Conservation (phyloP, 495 filamentous ascomycete genomes). For the Xylaria nigripes region DNA sequence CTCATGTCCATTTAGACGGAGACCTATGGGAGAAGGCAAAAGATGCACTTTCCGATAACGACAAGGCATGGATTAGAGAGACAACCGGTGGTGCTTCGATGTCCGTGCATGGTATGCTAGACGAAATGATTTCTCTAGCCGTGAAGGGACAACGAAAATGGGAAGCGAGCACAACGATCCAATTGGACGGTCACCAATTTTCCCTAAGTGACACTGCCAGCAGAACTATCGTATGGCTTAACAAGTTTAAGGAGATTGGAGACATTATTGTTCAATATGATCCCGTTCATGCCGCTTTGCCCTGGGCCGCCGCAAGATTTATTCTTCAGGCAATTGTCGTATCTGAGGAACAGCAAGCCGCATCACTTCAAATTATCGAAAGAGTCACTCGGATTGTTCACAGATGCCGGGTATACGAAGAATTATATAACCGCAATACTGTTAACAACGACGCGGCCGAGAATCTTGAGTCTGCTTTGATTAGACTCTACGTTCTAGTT, state of each 20-base stretch:
- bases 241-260: constrained; percentile 35
- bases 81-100: neutral
- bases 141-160: neutral
- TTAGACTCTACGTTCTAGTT: neutral
- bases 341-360: constrained; percentile 8
- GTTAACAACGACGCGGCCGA: neutral
- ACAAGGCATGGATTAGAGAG: neutral
- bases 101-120: neutral
- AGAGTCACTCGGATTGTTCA: constrained; percentile 7
- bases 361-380: neutral
- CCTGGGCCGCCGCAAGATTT: constrained; percentile 40
- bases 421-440: constrained; percentile 2
- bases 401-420: constrained; percentile 6
- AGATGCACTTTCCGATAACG: neutral
- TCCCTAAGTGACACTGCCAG: neutral
- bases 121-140: neutral
- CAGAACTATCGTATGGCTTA: constrained; percentile 23
- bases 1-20: neutral
- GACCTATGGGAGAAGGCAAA: neutral
- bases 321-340: constrained; percentile 19
- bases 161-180: neutral
- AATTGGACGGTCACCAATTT: neutral
- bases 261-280: constrained; percentile 35
- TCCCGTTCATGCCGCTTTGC: constrained; percentile 36
- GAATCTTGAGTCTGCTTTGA: constrained; percentile 1